Conservation (phyloP, 2,329 filamentous ascomycete species). For the Venturia carpophila region DNA sequence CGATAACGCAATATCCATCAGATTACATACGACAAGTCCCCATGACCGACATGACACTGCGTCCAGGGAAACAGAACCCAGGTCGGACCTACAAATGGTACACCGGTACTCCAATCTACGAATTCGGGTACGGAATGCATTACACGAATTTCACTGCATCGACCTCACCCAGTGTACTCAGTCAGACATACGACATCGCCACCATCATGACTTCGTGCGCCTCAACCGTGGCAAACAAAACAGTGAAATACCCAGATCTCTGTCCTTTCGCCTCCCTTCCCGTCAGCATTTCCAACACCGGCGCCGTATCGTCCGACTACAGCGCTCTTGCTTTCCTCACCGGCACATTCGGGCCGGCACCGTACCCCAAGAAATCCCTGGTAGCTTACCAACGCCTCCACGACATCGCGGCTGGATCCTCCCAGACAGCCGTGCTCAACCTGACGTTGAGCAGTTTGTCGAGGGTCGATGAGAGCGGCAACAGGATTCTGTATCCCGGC, state of each 20-base stretch:
- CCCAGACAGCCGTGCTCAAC: constrained; percentile 30
- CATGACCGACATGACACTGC: constrained; percentile 50
- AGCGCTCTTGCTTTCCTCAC: constrained; percentile 45
- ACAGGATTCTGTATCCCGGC: constrained; percentile 47
- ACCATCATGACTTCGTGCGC: constrained; percentile 32
- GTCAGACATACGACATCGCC: not conserved
- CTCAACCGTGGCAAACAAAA: constrained; percentile 20
- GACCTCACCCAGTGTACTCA: constrained; percentile 3
- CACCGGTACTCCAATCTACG: constrained; percentile 40
- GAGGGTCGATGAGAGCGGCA: constrained; percentile 43
- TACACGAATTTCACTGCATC: constrained; percentile 19
- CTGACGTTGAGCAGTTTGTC: constrained; percentile 44
- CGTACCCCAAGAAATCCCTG: constrained; percentile 47
- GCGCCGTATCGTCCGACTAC: constrained; percentile 43
- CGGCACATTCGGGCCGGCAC: constrained; percentile 41
- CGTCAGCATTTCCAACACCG: constrained; percentile 44
- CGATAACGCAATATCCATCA: constrained; percentile 49
- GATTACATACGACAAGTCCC: constrained; percentile 43
- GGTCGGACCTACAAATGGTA: constrained; percentile 56
- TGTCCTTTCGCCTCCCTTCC: constrained; percentile 38
- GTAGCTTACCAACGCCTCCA: constrained; percentile 44
- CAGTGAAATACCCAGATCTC: constrained; percentile 34
- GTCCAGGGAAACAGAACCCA: constrained; percentile 40
- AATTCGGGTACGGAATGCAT: constrained; percentile 40
- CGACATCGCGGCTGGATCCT: constrained; percentile 30